Evolutionary conservation across 148 eudicot species (phyloP).

Genomic region (Salicornia ramosissima): DNA sequence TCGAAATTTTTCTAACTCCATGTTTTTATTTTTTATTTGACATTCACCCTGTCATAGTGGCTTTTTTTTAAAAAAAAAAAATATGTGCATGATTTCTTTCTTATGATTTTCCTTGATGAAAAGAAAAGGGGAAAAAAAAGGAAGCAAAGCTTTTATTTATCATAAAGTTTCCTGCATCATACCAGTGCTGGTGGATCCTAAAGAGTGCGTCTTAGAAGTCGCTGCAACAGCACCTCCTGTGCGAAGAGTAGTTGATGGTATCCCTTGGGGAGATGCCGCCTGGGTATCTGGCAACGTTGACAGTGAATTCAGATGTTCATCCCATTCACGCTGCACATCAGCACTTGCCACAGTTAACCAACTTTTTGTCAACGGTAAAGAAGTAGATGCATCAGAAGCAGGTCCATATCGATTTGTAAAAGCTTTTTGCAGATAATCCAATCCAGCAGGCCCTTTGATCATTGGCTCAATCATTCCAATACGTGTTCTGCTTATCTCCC

Average conservation of each 20-base stretch:
- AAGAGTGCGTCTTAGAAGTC: conserved; percentile 20
- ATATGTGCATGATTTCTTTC: not conserved
- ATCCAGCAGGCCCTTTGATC: conserved; percentile 76
- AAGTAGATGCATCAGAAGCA: conserved; percentile 46
- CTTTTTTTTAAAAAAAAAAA: no score
- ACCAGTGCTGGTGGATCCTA: conserved; percentile 27
- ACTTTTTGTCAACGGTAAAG: conserved; percentile 60
- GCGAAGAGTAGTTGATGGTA: conserved; percentile 58
- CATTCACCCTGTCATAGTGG: no score
- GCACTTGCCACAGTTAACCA: conserved; percentile 56
- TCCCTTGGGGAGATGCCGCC: conserved; percentile 31
- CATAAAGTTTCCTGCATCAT: not conserved
- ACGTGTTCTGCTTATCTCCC: conserved; percentile 82
- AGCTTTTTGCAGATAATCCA: conserved; percentile 61
- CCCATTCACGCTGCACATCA: conserved; percentile 66
- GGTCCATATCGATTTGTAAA: conserved; percentile 58
- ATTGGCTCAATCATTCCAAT: conserved; percentile 73
- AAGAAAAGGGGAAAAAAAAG: no score
- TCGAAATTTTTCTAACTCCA: not conserved
- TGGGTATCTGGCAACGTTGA: conserved; percentile 31
- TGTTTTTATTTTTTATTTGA: not conserved
- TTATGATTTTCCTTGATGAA: no score
- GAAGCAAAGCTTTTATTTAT: no score
- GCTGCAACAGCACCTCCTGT: conserved; percentile 65
- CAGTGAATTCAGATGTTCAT: conserved; percentile 47